These are phyloP conservation scores for Venturia carpophila DNA, from an alignment of 2,329 filamentous ascomycete species.

Conservation along the genomic window DNA sequence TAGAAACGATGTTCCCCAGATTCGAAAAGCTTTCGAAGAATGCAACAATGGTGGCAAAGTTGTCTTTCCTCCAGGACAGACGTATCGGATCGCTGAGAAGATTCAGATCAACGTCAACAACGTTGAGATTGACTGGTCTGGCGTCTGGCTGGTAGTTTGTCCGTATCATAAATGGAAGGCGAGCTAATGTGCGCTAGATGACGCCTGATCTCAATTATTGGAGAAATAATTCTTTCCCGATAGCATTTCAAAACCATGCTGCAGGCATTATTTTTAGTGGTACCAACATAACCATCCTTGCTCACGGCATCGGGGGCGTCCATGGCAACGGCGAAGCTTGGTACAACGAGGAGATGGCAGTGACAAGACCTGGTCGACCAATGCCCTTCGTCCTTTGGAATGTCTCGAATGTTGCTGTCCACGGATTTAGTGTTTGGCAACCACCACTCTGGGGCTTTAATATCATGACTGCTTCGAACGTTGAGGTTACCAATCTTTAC, in stretches of 20 bases:
- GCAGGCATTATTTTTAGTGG: constrained; percentile 47
- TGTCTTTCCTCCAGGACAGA: constrained; percentile 43
- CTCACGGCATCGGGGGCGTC: constrained; percentile 46
- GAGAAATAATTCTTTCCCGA: constrained; percentile 46
- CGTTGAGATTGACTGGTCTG: constrained; percentile 46
- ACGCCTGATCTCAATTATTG: constrained; percentile 48
- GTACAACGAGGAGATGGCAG: constrained; percentile 43
- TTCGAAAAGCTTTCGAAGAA: constrained; percentile 34
- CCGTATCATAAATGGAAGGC: constrained; percentile 15
- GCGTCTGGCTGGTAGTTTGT: constrained; percentile 37
- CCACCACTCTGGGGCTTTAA: constrained; percentile 48
- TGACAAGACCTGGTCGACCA: constrained; percentile 43
- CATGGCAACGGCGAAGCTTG: constrained; percentile 48
- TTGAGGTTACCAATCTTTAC: constrained; percentile 45
- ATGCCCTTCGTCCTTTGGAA: constrained; percentile 56
- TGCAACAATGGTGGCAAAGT: constrained; percentile 39
- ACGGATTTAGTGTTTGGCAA: constrained; percentile 45
- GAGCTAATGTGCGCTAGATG: constrained; percentile 27
- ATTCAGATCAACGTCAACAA: constrained; percentile 45
- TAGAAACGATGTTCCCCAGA: constrained; percentile 35
- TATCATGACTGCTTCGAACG: constrained; percentile 51
- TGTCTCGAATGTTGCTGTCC: constrained; percentile 46
- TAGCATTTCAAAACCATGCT: constrained; percentile 49
- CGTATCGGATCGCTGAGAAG: constrained; percentile 44
- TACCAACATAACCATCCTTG: constrained; percentile 44